phyloP scores from a whole-genome alignment of 345 rosid genomes.

The Pugionium cornutum region DNA sequence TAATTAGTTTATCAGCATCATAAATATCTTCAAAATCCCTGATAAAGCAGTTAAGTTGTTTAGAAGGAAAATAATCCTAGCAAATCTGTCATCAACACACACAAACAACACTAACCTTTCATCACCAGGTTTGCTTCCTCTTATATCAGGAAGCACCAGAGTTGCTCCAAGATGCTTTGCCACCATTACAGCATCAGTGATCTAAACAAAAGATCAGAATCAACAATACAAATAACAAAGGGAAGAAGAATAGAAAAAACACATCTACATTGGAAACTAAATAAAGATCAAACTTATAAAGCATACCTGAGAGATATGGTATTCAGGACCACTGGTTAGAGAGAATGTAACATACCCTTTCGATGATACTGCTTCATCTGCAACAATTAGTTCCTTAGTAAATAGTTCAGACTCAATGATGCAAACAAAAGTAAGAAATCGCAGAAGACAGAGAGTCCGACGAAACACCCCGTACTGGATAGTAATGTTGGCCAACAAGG shows the following conservation, averaged over 20 bases:
- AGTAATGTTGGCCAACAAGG: constrained; percentile 72
- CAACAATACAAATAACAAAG: neutral
- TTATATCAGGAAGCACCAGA: constrained; percentile 86
- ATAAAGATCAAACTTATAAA: constrained; percentile 6
- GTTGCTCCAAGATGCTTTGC: constrained; percentile 78
- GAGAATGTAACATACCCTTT: constrained; percentile 89
- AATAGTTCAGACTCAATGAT: neutral
- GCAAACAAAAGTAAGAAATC: neutral
- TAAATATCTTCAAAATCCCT: constrained; percentile 92
- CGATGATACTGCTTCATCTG: constrained; percentile 59
- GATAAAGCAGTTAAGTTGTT: constrained; percentile 27
- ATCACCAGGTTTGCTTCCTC: constrained; percentile 94
- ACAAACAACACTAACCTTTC: constrained; percentile 52
- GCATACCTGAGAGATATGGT: constrained; percentile 94
- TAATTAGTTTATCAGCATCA: constrained; percentile 67
- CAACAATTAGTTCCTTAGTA: constrained; percentile 17
- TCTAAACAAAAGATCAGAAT: constrained; percentile 44
- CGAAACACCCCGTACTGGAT: constrained; percentile 47
- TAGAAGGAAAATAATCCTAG: neutral
- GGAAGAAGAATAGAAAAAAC: no score
- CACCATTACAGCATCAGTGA: constrained; percentile 89
- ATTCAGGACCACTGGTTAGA: constrained; percentile 91
- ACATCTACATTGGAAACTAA: no score
- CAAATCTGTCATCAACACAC: constrained; percentile 4
- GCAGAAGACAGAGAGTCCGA: neutral